Evolutionary conservation across 148 eudicot genomes (phyloP).

Genomic region (Rhododendron vialii): DNA sequence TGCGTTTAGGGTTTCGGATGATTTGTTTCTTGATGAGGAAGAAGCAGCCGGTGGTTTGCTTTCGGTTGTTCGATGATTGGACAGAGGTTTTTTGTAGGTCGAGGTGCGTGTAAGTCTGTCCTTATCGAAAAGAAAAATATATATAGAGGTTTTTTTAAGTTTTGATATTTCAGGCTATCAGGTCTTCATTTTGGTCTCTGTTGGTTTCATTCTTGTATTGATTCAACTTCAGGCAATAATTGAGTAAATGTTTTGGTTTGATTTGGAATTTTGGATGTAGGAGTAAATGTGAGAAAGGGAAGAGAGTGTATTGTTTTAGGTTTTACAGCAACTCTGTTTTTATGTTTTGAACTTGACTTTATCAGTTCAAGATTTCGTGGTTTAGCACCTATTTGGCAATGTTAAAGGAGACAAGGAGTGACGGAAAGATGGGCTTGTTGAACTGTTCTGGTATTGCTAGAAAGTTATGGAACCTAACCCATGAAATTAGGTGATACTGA

Average conservation of each 20-base stretch:
- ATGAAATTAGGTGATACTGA: neutral
- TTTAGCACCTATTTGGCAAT: neutral
- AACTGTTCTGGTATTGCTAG: neutral
- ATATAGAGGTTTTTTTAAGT: neutral
- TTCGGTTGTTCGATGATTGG: slow-evolving; percentile 13
- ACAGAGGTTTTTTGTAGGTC: neutral
- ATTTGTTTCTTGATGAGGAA: slow-evolving; percentile 40
- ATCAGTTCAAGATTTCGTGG: neutral
- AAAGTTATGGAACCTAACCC: neutral
- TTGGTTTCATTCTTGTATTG: neutral
- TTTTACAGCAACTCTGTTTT: neutral
- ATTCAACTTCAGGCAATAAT: neutral
- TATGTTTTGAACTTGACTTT: neutral
- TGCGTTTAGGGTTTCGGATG: slow-evolving; percentile 36
- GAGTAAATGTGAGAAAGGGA: neutral
- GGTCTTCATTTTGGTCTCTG: neutral
- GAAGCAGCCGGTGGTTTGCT: slow-evolving; percentile 27
- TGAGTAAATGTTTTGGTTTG: neutral
- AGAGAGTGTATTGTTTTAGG: neutral
- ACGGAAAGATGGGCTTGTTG: neutral
- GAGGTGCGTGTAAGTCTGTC: neutral
- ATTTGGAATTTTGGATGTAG: neutral
- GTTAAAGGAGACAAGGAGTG: neutral
- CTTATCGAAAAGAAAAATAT: neutral
- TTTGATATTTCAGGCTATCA: neutral